Evolutionary conservation across 257 asterid genomes (phyloP), one percentile per base, ranked within the genome.

Genomic region (Rehmannia glutinosa): DNA sequence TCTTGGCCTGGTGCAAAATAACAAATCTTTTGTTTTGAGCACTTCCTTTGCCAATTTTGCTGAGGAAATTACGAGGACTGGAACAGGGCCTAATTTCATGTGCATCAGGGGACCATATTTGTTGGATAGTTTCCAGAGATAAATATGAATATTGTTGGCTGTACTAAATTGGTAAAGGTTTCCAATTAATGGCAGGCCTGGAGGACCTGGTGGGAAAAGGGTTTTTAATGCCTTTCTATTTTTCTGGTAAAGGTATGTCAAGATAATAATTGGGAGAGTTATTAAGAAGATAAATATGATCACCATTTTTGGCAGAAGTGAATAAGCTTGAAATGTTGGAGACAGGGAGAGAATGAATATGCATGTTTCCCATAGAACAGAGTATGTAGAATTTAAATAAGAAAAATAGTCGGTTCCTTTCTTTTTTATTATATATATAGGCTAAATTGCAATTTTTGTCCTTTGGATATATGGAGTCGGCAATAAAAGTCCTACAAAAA

Each of bases 91-190:
- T 1, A 63, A 20, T 20, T 63, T 63, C 2, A 63, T 8, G 15
- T 63, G 32, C 1, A 63, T 17, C 3, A 64, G 1, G 8, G 70
- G 49, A 2, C 70, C 70, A 21, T 64, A 50, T 64, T n/a, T 64
- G n/a, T 11, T 33, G 58, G 70, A 64, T 6, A 64, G 70, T 11
- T 32, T 19, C 59, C 59, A 64, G 4, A 64, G 60, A 23, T 64
- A 64, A 5, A 64, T 15, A 21, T 64, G 70, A 0, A 16, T 45
- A 15, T 32, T 12, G 13, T 21, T 45, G 2, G 46, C 21, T 15
- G 32, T 0, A 19, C 12, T 46, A 2, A 64, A 1, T 32, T 64
- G 60, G 49, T 49, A 49, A n/a, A 64, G 46, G 70, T 49, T 64
- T 47, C 70, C 70, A 12, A 49, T 30, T 3, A 64, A 25, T 6